Percentiles rank a stretch among this genome's conserved stretches.
These are phyloP conservation scores for Nitzschia sp. DNA, from an alignment of 108 stramenopile genomes.

Conservation along the genomic window DNA sequence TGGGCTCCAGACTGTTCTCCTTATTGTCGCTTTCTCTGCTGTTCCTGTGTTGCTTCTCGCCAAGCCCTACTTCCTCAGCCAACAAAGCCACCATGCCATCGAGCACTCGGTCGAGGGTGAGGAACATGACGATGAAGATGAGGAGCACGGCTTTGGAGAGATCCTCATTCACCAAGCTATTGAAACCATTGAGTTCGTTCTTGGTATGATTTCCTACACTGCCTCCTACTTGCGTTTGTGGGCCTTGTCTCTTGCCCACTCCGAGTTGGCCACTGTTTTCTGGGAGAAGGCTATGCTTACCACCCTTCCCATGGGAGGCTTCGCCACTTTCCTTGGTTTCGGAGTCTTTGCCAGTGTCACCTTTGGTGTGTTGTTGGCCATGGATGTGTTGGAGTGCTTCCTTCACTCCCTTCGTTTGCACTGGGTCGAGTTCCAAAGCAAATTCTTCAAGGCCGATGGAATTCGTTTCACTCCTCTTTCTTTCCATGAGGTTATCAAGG, in stretches of 20 bases:
- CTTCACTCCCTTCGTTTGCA: slow-evolving; percentile 98
- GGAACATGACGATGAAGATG: slow-evolving; percentile 62
- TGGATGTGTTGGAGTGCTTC: slow-evolving; percentile 99
- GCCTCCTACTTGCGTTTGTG: slow-evolving; percentile 99
- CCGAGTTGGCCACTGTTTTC: slow-evolving; percentile 96
- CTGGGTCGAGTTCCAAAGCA: slow-evolving; percentile 99
- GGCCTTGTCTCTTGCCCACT: slow-evolving; percentile 98
- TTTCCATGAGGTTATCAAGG: slow-evolving; percentile 81
- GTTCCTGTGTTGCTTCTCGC: slow-evolving; percentile 92
- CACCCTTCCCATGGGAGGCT: slow-evolving; percentile 87
- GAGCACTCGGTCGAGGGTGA: slow-evolving; percentile 54
- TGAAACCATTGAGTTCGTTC: slow-evolving; percentile 99
- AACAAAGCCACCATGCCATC: slow-evolving; percentile 46
- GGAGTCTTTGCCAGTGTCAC: slow-evolving; percentile 95
- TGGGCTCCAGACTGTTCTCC: slow-evolving; percentile 81
- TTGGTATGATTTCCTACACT: slow-evolving; percentile 98
- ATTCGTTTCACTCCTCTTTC: slow-evolving; percentile 87
- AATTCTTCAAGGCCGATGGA: slow-evolving; percentile 96
- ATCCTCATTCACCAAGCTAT: slow-evolving; percentile 95
- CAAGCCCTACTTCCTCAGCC: slow-evolving; percentile 87
- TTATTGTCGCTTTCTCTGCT: slow-evolving; percentile 83
- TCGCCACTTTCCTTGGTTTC: slow-evolving; percentile 93
- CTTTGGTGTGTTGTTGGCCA: slow-evolving; percentile 93
- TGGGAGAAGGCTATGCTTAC: slow-evolving; percentile 97
- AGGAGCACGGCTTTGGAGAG: slow-evolving; percentile 89